Conservation (phyloP, 768 basidiomycete genomes). For the Podaxis sp. region DNA sequence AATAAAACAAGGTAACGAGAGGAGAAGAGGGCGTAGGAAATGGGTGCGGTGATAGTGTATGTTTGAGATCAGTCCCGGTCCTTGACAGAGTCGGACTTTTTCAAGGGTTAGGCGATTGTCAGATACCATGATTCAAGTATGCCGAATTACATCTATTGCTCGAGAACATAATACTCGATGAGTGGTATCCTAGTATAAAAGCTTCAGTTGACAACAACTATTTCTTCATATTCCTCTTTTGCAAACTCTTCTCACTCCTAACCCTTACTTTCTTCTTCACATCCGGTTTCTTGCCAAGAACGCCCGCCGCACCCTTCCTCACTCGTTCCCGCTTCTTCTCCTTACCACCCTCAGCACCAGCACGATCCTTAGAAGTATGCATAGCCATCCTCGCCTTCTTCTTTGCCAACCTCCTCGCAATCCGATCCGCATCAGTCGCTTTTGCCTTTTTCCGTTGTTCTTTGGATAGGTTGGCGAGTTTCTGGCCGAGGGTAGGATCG, state of each 20-base stretch:
- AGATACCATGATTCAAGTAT: no score
- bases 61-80: no score
- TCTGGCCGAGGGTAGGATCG: conserved; percentile 78
- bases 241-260: conserved; percentile 52
- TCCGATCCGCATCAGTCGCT: conserved; percentile 72
- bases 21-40: no score
- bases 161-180: neutral
- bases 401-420: conserved; percentile 85
- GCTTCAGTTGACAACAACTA: conserved; percentile 17
- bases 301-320: no score
- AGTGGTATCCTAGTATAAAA: neutral
- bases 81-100: no score
- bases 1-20: no score
- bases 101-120: no score
- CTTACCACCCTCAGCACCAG: conserved; percentile 21
- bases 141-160: neutral
- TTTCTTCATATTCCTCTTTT: conserved; percentile 63
- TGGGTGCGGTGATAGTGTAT: no score
- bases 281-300: no score
- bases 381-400: conserved; percentile 72
- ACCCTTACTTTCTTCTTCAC: conserved; percentile 52
- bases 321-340: conserved; percentile 39
- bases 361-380: conserved; percentile 18
- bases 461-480: conserved; percentile 75
- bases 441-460: conserved; percentile 86